These are phyloP conservation scores for Marasmius fiardii DNA, from an alignment of 1,284 basidiomycete species.

Conservation along the genomic window DNA sequence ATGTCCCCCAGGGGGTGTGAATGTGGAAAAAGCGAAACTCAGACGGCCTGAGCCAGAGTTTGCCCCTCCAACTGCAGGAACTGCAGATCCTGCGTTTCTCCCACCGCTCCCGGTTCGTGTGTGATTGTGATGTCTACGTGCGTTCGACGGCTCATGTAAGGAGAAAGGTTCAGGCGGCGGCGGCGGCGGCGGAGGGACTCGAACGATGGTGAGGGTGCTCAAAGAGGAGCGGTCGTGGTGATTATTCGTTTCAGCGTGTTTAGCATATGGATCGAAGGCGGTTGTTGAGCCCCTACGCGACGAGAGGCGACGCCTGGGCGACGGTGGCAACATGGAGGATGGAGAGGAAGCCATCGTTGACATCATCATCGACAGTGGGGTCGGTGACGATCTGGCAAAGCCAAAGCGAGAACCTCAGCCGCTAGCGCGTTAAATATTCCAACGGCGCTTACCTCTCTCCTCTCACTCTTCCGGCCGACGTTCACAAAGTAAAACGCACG, in stretches of 20 bases:
- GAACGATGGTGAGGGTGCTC: conserved; percentile 72
- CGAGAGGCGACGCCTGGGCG: conserved; percentile 37
- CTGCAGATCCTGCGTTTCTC: conserved; percentile 19
- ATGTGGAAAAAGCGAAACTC: conserved; percentile 66
- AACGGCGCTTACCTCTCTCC: too few relatives aligned
- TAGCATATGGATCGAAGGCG: conserved; percentile 64
- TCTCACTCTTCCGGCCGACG: too few relatives aligned
- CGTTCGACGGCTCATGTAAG: conserved; percentile 27
- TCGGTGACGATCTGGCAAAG: too few relatives aligned
- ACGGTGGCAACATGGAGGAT: conserved; percentile 16
- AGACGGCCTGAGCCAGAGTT: conserved; percentile 31
- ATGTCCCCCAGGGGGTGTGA: conserved; percentile 31
- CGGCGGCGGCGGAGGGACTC: conserved; percentile 38
- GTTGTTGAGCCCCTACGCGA: conserved; percentile 61
- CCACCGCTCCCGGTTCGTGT: conserved; percentile 26
- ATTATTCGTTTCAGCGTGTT: conserved; percentile 46
- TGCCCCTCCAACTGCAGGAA: conserved; percentile 13
- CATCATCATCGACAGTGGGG: background rate
- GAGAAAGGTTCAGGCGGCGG: conserved; percentile 16
- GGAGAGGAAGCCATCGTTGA: conserved; percentile 1
- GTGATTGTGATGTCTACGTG: conserved; percentile 23
- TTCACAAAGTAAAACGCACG: too few relatives aligned
- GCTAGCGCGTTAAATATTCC: too few relatives aligned
- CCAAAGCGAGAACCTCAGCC: too few relatives aligned
- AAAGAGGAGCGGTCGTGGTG: conserved; percentile 52